Evolutionary conservation across 257 asterid genomes (phyloP), one percentile per base, ranked within the genome.

Genomic region (Cynanchum wilfordii): DNA sequence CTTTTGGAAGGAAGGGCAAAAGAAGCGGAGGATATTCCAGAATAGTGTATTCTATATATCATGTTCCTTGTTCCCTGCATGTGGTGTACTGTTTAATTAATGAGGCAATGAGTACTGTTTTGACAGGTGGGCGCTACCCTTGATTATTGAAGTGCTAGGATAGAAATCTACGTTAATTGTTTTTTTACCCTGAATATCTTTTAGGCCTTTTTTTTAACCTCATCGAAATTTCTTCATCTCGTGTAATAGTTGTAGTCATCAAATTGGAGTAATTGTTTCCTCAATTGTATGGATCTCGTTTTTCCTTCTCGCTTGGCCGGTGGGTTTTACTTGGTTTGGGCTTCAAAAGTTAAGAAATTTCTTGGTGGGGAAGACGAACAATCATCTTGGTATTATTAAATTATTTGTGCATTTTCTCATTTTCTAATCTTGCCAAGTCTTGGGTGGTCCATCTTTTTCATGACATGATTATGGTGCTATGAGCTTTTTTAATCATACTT

Each of bases 61-160:
- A 54, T 54, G 74, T 36, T 54, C 52, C 10, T 55, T 54, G 66
- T n/a, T 70, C 47, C 64, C 66, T 54, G 52, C 33, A 33, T 54
- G 66, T 12, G 65, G 22, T 6, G 38, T 36, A 12, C 4, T 20
- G 22, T 40, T 70, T 33, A 36, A 10, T 30, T 54, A 1, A 70
- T 12, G 7, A 5, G 16, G 36, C 20, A 5, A 29, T 20, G 9
- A 51, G 54, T 69, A 9, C 6, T 19, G 44, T 16, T 10, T 20
- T 10, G 50, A 30, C 22, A 30, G 25, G 58, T 68, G 72, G 58
- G 33, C 20, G n/a, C 30, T 19, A 22, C 36, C 16, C 71, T 45
- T 67, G 57, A n/a, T 66, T 66, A n/a, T 44, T 27, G 59, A 54
- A 24, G 6, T 25, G 38, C 12, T 58, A 10, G 6, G 20, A 22